Base-by-base conservation (phyloP, 352 stramenopile species). In the Pilasporangium apinafurcum region DNA sequence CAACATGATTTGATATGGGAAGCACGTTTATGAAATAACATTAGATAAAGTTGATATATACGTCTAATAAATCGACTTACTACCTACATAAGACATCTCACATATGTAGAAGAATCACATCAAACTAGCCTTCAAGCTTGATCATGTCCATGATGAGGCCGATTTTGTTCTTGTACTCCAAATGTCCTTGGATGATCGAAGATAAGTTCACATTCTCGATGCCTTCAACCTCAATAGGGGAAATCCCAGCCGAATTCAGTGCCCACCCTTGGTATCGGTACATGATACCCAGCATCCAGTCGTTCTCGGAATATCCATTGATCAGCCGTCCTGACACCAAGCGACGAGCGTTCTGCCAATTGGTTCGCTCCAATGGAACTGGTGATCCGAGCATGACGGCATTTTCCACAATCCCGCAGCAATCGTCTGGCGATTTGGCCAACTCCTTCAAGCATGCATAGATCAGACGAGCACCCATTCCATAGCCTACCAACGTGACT, bases 271-370 rank as follows among this genome's bases (percentile, higher is more conserved):
- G 80, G 40, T 90, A 90, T 8, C 87, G 72, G 51, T 96, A 97
- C 67, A 97, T 90, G 30, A 96, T 59, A 14, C 74, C 77, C 17
- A 97, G 67, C 74, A 96, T 95, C 68, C 80, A 91, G 65, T 97
- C 89, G 36, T 90, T 86, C 20, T 83, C 70, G 0, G 72, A 92
- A 54, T 90, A 97, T 14, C 86, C 85, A 52, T 97, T 97, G 54
- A 97, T 89, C 0, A 96, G 48, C 20, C 89, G 67, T 1, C 86
- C 83, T 3, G 86, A 81, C 4, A 96, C 84, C 12, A 96, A 56
- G 39, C 65, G 45, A 5, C 80, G 59, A 5, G 71, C 82, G 25
- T 62, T 73, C 16, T 61, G 49, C 87, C 87, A 97, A 17, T 92
- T 79, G 3, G 77, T 57, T 1, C 39, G 42, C 0, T 59, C 55